Evolutionary conservation across 2,329 filamentous ascomycete genomes (phyloP).

Genomic region (Nemania bipapillata): DNA sequence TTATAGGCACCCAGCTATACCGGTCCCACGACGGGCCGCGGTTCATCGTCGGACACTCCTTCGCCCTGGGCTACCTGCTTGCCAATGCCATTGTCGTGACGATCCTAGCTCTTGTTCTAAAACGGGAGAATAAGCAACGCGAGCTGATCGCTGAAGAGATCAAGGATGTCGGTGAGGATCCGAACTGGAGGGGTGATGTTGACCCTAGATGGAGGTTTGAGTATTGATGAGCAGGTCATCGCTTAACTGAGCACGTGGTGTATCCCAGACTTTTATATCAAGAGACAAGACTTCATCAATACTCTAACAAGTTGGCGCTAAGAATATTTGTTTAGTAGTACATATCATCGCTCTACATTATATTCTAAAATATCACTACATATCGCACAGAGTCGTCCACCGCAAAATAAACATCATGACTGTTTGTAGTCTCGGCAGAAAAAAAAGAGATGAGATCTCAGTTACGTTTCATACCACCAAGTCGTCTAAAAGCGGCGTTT

Average conservation of each 20-base stretch:
- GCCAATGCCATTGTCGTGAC: constrained; percentile 66
- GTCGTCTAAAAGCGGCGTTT: constrained; percentile 47
- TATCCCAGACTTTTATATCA: background rate
- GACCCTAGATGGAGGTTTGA: constrained; percentile 75
- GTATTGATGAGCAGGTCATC: constrained; percentile 52
- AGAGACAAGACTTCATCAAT: background rate
- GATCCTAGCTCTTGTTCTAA: constrained; percentile 65
- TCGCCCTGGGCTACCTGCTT: constrained; percentile 72
- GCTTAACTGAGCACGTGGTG: background rate
- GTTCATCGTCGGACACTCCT: constrained; percentile 73
- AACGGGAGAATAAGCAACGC: constrained; percentile 67
- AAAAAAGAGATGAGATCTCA: constrained; percentile 16
- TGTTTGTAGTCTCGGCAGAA: background rate
- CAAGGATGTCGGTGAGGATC: constrained; percentile 61
- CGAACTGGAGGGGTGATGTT: constrained; percentile 70
- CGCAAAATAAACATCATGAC: background rate
- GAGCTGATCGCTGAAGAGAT: constrained; percentile 57
- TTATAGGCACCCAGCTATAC: constrained; percentile 78
- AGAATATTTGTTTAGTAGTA: constrained; percentile 5
- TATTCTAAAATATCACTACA: background rate
- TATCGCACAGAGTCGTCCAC: constrained; percentile 2
- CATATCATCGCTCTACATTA: constrained; percentile 1
- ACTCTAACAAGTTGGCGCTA: background rate
- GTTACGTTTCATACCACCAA: constrained; percentile 39
- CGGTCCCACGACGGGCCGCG: constrained; percentile 68